Evolutionary conservation across 352 stramenopile genomes (phyloP), one percentile per base, ranked within the genome.

Genomic region (Halophytophthora batemanensis): DNA sequence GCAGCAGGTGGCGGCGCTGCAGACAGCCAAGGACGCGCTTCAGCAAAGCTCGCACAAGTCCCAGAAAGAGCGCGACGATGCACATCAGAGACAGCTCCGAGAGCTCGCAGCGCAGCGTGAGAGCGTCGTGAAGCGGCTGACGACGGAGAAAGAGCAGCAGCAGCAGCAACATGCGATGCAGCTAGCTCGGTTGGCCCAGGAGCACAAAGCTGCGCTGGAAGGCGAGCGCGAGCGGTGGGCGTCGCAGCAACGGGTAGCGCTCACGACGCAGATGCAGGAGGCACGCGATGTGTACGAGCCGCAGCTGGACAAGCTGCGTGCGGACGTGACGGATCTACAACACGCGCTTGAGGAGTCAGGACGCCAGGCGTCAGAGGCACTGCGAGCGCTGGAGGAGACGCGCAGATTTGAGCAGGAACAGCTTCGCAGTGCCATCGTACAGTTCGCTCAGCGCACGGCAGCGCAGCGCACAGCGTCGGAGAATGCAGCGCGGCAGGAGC

Each of bases 51-150:
- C 51, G 1, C 56, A 67, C 10, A 69, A 75, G n/a, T 45, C 42
- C 0, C 66, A 77, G 38, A 74, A 79, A 29, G 68, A 86, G 12
- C 66, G 67, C 22, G 69, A 86, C 28, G 61, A 76, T 22, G 39
- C 56, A 19, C 49, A 74, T 10, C 46, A 66, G 17, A 79, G 68
- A 25, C 62, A 74, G 45, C 25, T 84, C 17, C 55, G 71, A 36
- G 69, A 66, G 3, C 45, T 81, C 0, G 45, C 60, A 8, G 23
- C 25, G 6, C 56, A 79, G 40, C 46, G 59, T 12, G 74, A 78
- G 19, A 64, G 31, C 7, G 17, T 40, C 12, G 19, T 59, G 8
- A 44, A 61, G 17, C 22, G n/a, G 18, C 35, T 59, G 11, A 63
- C 37, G 17, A 49, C 34, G 2, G 46, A 83, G 42, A 67, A 63